phyloP scores from a whole-genome alignment of 2,329 filamentous ascomycete genomes.

The Aspergillus neotritici region DNA sequence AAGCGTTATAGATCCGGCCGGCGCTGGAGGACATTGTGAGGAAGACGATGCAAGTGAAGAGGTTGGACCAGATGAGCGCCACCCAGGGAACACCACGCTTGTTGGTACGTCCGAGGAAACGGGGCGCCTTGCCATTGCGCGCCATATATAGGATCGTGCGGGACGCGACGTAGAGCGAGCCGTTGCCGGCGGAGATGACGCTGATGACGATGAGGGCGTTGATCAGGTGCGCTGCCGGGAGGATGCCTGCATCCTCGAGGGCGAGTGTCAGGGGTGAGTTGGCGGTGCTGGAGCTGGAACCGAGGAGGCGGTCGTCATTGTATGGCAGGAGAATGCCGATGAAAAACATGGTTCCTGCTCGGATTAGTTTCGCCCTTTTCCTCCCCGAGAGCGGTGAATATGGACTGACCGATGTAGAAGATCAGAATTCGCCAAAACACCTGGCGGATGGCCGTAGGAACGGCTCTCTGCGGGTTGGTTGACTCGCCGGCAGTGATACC shows the following conservation, averaged over 20 bases:
- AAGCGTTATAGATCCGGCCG: constrained; percentile 25
- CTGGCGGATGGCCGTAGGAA: constrained; percentile 41
- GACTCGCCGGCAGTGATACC: constrained; percentile 34
- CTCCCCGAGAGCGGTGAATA: background rate
- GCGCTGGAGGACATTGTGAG: constrained; percentile 27
- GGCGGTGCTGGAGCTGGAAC: constrained; percentile 57
- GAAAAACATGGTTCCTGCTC: constrained; percentile 60
- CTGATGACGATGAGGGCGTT: constrained; percentile 72
- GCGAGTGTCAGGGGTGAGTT: constrained; percentile 70
- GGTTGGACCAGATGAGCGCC: constrained; percentile 62
- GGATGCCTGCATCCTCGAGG: constrained; percentile 67
- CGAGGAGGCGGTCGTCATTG: constrained; percentile 59
- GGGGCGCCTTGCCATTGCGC: constrained; percentile 64
- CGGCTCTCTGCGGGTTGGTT: constrained; percentile 41
- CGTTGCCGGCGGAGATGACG: constrained; percentile 66
- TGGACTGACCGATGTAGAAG: constrained; percentile 51
- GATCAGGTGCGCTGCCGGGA: constrained; percentile 67
- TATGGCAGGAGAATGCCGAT: constrained; percentile 69
- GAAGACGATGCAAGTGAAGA: constrained; percentile 51
- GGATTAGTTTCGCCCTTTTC: background rate
- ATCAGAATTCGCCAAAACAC: constrained; percentile 44
- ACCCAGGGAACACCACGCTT: constrained; percentile 55
- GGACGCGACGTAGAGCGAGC: constrained; percentile 70
- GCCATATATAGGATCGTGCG: constrained; percentile 72
- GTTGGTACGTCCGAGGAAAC: constrained; percentile 63